Evolutionary conservation across 495 filamentous ascomycete genomes (phyloP), one percentile per base, ranked within the genome.

Genomic region (Tuber calosporum): DNA sequence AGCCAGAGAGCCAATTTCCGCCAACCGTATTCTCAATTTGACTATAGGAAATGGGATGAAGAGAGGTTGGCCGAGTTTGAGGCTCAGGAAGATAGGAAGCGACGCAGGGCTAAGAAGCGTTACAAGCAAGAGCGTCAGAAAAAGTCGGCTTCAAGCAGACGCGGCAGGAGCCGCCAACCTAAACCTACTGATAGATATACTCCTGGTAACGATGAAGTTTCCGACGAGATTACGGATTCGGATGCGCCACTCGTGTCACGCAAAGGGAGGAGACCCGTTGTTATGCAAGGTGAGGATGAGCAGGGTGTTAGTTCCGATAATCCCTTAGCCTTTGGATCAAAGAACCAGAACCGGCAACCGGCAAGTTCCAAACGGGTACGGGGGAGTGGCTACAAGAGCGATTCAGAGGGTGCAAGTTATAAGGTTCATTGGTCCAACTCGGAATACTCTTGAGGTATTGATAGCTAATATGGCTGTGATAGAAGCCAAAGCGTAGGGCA

Each of bases 41-140:
- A 81, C 67, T 81, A 76, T 75, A 37, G 67, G 66, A 30, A 76
- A 69, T 81, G 79, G 79, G 79, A 81, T 53, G 58, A 41, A 22
- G 79, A 79, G 30, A 75, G 79, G 37, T 70, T 79, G 68, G 73
- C 41, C 22, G 79, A 81, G 69, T 26, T 36, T 19, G 22, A 79
- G 17, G 77, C 79, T 38, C 77, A 76, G n/a, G 37, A 71, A 22
- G 26, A 67, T n/a, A 67, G 72, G 45, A 79, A 76, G 43, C 30
- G 40, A 34, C 77, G 77, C 38, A 74, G 77, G 58, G 22, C 68
- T 41, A 76, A 72, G 48, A 79, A 79, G 41, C 79, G 69, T 8
- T 69, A 79, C 73, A 79, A 53, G 36, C n/a, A 68, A 26, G 66
- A 75, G 53, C 73, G 69, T 38, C 43, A 36, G 30, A 48, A 69